A percentile compares a stretch with the other conserved stretches of the same genome.
Evolutionary conservation across 1,284 basidiomycete species (phyloP).

Genomic region (Omphalotus olearius): DNA sequence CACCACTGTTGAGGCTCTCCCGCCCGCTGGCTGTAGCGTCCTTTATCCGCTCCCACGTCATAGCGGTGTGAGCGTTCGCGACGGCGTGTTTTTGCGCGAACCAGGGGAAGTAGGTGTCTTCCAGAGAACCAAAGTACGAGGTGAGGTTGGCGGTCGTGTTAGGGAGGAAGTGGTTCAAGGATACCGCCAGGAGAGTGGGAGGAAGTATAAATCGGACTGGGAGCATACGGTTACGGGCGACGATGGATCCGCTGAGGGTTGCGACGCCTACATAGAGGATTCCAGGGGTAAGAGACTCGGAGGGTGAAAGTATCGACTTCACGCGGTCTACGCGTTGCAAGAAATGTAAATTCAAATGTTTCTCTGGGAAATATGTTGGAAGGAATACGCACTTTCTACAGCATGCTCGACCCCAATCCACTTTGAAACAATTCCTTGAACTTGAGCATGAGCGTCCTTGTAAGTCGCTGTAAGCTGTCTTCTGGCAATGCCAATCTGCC

Average conservation of each 20-base stretch:
- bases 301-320: conserved; percentile 73
- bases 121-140: conserved; percentile 63
- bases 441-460: conserved; percentile 51
- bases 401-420: conserved; percentile 83
- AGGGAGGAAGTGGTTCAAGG: conserved; percentile 78
- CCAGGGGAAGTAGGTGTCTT: conserved; percentile 65
- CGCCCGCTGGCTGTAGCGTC: conserved; percentile 38
- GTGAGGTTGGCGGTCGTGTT: conserved; percentile 70
- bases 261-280: conserved; percentile 86
- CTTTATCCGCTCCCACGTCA: conserved; percentile 50
- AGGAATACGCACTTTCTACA: conserved; percentile 73
- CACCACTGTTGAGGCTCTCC: conserved; percentile 41
- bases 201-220: conserved; percentile 68
- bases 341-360: neutral
- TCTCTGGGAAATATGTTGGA: neutral
- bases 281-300: conserved; percentile 83
- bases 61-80: conserved; percentile 57
- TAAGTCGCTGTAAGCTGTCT: conserved; percentile 51
- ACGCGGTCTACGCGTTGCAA: conserved; percentile 54
- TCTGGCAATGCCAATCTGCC: conserved; percentile 65
- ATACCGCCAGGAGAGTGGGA: conserved; percentile 60
- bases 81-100: conserved; percentile 67
- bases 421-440: conserved; percentile 66
- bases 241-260: conserved; percentile 81
- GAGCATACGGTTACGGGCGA: conserved; percentile 73